Evolutionary conservation across 2,329 filamentous ascomycete species (phyloP).

Genomic region (Aspergillus novoparasiticus): DNA sequence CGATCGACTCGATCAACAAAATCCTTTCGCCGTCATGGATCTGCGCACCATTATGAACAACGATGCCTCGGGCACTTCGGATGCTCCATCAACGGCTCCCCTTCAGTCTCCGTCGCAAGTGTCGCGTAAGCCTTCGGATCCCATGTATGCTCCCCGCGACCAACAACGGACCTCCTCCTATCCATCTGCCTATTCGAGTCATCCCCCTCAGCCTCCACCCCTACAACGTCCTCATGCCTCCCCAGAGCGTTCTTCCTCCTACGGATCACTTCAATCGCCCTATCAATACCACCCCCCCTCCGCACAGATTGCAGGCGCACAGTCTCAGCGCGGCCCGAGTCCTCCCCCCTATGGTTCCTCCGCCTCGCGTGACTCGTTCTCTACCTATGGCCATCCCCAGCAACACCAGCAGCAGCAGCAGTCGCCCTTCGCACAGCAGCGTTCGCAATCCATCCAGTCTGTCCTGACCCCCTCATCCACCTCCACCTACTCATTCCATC

Average conservation of each 20-base stretch:
- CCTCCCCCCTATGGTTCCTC: conserved; percentile 35
- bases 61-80: conserved; percentile 39
- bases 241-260: conserved; percentile 44
- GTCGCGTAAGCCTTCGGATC: conserved; percentile 33
- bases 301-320: conserved; percentile 32
- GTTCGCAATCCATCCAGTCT: conserved; percentile 44
- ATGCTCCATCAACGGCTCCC: conserved; percentile 28
- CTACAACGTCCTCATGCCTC: conserved; percentile 50
- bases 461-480: conserved; percentile 38
- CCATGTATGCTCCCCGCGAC: conserved; percentile 29
- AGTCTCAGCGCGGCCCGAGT: conserved; percentile 37
- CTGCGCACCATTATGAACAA: conserved; percentile 57
- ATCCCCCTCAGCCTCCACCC: conserved; percentile 45
- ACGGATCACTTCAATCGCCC: conserved; percentile 42
- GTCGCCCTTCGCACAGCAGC: conserved; percentile 42
- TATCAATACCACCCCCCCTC: conserved; percentile 43
- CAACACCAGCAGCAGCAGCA: conserved; percentile 35
- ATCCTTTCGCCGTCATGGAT: conserved; percentile 46
- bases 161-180: conserved; percentile 30
- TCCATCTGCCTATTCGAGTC: conserved; percentile 29
- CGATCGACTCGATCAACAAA: not conserved
- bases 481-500: conserved; percentile 36
- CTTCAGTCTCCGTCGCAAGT: conserved; percentile 30
- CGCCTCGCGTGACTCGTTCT: conserved; percentile 39
- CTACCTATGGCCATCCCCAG: conserved; percentile 31